phyloP scores from a whole-genome alignment of 1,284 basidiomycete species.

The Cryptococcus amylolentus region DNA sequence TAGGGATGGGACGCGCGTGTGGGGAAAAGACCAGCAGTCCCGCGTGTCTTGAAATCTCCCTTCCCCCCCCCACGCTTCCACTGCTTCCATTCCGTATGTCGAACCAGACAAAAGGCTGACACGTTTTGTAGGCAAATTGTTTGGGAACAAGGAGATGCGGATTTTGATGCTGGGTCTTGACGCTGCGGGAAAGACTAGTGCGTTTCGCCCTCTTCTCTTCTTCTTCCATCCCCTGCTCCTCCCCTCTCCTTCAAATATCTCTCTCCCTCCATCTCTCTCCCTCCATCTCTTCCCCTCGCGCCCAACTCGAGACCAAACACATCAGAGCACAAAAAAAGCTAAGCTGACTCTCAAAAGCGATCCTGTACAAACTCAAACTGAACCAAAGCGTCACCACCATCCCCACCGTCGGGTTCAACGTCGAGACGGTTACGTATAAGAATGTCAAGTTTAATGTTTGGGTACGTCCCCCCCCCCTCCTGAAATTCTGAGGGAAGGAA shows the following conservation, averaged over 20 bases:
- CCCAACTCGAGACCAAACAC: too few relatives aligned
- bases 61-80: too few relatives aligned
- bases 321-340: too few relatives aligned
- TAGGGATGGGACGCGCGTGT: not conserved
- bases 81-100: too few relatives aligned
- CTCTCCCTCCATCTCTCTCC: not conserved
- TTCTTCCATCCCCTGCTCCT: not conserved
- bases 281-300: not conserved
- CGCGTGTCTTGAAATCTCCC: not conserved
- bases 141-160: slow-evolving; percentile 65
- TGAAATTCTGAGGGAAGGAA: not conserved
- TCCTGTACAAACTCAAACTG: slow-evolving; percentile 98
- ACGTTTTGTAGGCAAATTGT: slow-evolving; percentile 51
- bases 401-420: slow-evolving; percentile 92
- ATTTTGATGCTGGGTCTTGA: slow-evolving; percentile 80
- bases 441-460: slow-evolving; percentile 99
- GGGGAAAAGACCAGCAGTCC: not conserved
- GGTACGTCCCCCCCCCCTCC: slow-evolving; percentile 47
- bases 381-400: slow-evolving; percentile 99
- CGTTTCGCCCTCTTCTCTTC: too few relatives aligned
- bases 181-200: slow-evolving; percentile 91
- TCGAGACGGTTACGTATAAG: slow-evolving; percentile 99
- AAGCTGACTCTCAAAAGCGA: too few relatives aligned
- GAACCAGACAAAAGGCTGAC: not conserved
- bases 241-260: not conserved